Percentiles rank a stretch among this genome's conserved stretches.
Evolutionary conservation across 352 stramenopile genomes (phyloP).

Genomic region (Phytophthora cactorum): DNA sequence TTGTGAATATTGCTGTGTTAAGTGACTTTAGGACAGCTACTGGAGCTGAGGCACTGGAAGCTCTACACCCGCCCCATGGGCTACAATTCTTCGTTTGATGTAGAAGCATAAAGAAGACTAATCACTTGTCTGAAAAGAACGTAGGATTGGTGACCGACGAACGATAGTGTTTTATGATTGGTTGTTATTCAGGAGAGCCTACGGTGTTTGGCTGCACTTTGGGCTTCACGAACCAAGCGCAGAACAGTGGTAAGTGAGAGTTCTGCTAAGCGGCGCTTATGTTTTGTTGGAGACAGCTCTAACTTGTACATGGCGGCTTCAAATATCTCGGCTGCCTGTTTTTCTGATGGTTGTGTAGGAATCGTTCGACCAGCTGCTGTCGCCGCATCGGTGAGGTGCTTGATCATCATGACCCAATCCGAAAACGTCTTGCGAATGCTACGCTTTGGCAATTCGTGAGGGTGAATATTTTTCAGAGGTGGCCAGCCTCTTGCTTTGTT

Average conservation of each 20-base stretch:
- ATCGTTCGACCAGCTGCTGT: not conserved
- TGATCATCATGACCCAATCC: conserved; percentile 11
- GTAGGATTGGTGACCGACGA: too few relatives aligned
- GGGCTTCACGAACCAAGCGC: not conserved
- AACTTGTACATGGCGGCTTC: not conserved
- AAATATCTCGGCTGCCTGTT: conserved; percentile 1
- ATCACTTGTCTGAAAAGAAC: too few relatives aligned
- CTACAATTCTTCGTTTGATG: too few relatives aligned
- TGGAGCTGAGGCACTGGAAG: too few relatives aligned
- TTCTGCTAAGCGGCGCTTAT: not conserved
- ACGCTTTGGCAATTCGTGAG: conserved; percentile 8
- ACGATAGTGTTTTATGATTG: too few relatives aligned
- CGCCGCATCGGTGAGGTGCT: conserved; percentile 6
- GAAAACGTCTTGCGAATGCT: conserved; percentile 11
- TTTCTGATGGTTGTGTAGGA: not conserved
- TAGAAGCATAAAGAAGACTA: too few relatives aligned
- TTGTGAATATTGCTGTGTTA: too few relatives aligned
- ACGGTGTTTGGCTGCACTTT: not conserved
- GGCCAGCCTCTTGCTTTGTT: conserved; percentile 15
- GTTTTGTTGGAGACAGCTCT: not conserved
- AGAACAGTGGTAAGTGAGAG: conserved; percentile 1
- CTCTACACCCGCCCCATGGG: too few relatives aligned
- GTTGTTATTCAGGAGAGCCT: too few relatives aligned
- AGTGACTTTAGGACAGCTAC: too few relatives aligned
- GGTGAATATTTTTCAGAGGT: conserved; percentile 7